These are phyloP conservation scores for Hyaloscypha variabilis DNA, from an alignment of 495 filamentous ascomycete species.

Conservation along the genomic window DNA sequence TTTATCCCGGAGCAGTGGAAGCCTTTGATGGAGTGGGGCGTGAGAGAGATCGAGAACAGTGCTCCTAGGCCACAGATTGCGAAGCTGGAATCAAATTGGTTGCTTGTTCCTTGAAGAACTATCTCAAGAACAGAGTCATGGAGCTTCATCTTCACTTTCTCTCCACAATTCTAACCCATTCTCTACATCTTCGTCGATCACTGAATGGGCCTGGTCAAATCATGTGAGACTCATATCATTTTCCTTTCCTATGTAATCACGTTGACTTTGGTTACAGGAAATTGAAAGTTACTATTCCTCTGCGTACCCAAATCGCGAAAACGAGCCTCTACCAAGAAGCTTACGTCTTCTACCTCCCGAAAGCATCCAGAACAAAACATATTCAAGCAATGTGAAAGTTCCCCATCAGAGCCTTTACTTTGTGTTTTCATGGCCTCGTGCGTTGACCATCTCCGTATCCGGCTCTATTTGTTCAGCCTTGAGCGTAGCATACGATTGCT, in stretches of 20 bases:
- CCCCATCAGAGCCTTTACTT: too few relatives aligned
- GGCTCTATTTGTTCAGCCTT: slow-evolving; percentile 6
- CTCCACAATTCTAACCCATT: too few relatives aligned
- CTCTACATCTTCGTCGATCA: too few relatives aligned
- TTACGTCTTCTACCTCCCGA: not conserved
- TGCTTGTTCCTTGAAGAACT: not conserved
- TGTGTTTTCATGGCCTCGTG: not conserved
- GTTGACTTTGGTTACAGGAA: too few relatives aligned
- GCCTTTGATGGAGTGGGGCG: slow-evolving; percentile 9
- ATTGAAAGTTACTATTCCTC: too few relatives aligned
- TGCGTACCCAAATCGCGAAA: too few relatives aligned
- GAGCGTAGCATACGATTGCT: slow-evolving; percentile 7
- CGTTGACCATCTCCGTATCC: not conserved
- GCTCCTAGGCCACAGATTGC: not conserved
- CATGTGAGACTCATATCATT: too few relatives aligned
- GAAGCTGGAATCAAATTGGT: not conserved
- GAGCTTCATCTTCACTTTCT: too few relatives aligned
- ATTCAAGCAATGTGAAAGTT: not conserved
- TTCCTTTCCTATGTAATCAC: too few relatives aligned
- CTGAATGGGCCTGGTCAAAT: too few relatives aligned
- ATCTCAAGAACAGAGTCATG: too few relatives aligned
- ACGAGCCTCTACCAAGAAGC: not conserved
- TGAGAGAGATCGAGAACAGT: not conserved
- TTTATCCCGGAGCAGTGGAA: not conserved
- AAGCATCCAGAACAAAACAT: not conserved